Evolutionary conservation across 345 rosid genomes (phyloP), one percentile per base, ranked within the genome.

Genomic region (Rhodomyrtus tomentosa): DNA sequence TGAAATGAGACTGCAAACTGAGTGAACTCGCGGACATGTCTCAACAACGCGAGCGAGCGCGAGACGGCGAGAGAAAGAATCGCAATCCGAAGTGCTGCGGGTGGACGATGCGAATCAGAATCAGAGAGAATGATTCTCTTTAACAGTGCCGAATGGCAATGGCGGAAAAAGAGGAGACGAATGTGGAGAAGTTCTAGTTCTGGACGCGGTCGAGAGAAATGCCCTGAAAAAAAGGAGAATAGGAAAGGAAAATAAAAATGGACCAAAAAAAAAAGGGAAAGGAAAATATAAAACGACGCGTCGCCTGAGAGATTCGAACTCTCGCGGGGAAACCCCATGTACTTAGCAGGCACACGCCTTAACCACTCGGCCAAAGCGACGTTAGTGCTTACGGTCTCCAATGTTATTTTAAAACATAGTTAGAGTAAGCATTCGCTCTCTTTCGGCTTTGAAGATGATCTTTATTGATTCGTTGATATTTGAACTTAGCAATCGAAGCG

Each of bases 271-370:
- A 62, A 62, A 2, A 5, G 7, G 21, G 7, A 14, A 14, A 3
- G 55, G 8, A 18, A 18, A 29, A 29, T 5, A 27, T 1, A 14
- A 15, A 29, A 16, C 42, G 5, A 4, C 5, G 10, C 94, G 93
- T 88, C 93, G 93, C 94, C 97, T 91, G 91, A 92, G 92, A 92
- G 93, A 92, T 92, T 93, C 93, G 93, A 93, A 92, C 92, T 93
- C 93, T 90, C 94, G 95, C 94, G 93, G 93, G 92, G 93, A 92
- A 89, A 91, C 95, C 95, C 97, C 93, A 93, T 93, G 93, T 90
- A 91, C 90, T 94, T 93, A 94, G 95, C 95, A 92, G 95, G 95
- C 97, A 94, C 95, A 92, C 95, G 93, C 95, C 95, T 93, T 94
- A 94, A 94, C 97, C 95, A 93, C 94, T 94, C 93, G 93, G 98